phyloP scores from a whole-genome alignment of 2,329 filamentous ascomycete genomes.

The Geoglossum cookeanum region DNA sequence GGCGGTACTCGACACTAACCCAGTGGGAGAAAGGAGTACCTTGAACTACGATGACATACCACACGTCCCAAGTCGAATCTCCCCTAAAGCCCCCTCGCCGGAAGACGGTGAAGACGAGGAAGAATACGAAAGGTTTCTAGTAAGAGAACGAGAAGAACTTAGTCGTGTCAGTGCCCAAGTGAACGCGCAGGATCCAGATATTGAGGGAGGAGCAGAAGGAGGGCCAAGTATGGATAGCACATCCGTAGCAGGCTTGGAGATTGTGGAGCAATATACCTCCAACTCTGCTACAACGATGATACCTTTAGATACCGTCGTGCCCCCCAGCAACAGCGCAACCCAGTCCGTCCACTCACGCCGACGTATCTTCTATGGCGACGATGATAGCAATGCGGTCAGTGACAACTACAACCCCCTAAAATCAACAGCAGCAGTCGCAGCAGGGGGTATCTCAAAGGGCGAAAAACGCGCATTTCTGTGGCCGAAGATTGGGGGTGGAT shows the following conservation, averaged over 20 bases:
- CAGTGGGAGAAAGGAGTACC: background rate
- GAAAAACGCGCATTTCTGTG: conserved; percentile 4
- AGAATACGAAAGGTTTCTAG: conserved; percentile 7
- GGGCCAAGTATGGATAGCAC: too few relatives aligned
- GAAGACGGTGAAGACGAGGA: conserved; percentile 6
- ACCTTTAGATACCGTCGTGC: background rate
- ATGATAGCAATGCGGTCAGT: conserved; percentile 22
- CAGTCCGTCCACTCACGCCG: background rate
- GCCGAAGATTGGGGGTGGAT: conserved; percentile 1
- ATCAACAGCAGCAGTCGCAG: background rate
- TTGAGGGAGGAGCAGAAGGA: background rate
- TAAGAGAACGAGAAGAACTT: conserved; percentile 4
- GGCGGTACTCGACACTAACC: background rate
- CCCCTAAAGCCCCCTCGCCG: background rate
- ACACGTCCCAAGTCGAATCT: background rate
- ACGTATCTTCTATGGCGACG: conserved; percentile 13
- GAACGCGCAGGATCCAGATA: background rate
- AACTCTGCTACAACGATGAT: conserved; percentile 3
- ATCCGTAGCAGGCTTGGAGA: background rate
- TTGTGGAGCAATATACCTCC: conserved; percentile 34
- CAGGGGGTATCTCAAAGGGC: background rate
- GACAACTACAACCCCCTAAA: background rate
- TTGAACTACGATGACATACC: background rate
- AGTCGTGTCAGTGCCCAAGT: background rate
- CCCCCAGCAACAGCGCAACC: background rate